phyloP scores from a whole-genome alignment of 2,329 filamentous ascomycete genomes.

The Malbranchea zuffiana region DNA sequence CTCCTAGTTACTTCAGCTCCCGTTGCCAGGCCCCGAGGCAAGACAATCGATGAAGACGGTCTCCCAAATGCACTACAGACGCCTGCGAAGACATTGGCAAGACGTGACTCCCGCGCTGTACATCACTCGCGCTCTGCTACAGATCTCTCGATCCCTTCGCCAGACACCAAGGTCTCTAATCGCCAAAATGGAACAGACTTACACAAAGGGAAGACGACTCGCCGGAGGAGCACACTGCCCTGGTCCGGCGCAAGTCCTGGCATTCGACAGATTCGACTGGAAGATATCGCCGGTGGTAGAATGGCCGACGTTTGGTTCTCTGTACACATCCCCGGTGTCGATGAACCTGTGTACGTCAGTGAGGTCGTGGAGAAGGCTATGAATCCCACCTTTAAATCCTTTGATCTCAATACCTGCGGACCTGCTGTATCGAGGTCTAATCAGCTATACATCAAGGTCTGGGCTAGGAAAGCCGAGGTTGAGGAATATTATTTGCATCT shows the following conservation, averaged over 20 bases:
- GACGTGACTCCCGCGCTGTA: conserved; percentile 39
- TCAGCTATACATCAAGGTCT: conserved; percentile 58
- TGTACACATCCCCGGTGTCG: conserved; percentile 55
- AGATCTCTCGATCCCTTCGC: conserved; percentile 34
- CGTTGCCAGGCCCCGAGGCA: conserved; percentile 38
- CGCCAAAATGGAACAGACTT: conserved; percentile 9
- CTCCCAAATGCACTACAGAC: conserved; percentile 56
- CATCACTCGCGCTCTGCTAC: conserved; percentile 51
- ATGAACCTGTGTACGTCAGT: conserved; percentile 79
- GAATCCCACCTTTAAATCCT: conserved; percentile 82
- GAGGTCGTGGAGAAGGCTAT: conserved; percentile 70
- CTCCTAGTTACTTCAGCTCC: conserved; percentile 53
- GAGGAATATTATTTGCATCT: conserved; percentile 50
- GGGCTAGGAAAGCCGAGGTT: conserved; percentile 52
- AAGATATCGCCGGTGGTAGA: conserved; percentile 57
- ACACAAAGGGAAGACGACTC: conserved; percentile 16
- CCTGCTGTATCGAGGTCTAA: conserved; percentile 56
- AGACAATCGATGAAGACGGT: conserved; percentile 66
- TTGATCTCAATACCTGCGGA: conserved; percentile 58
- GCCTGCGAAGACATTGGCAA: conserved; percentile 53
- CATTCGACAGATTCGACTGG: conserved; percentile 61
- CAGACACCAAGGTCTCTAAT: background rate
- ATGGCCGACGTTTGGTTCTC: conserved; percentile 88
- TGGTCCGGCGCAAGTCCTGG: conserved; percentile 51
- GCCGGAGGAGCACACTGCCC: conserved; percentile 50